Evolutionary conservation across 352 stramenopile genomes (phyloP).

Genomic region (Phytophthora citrophthora): DNA sequence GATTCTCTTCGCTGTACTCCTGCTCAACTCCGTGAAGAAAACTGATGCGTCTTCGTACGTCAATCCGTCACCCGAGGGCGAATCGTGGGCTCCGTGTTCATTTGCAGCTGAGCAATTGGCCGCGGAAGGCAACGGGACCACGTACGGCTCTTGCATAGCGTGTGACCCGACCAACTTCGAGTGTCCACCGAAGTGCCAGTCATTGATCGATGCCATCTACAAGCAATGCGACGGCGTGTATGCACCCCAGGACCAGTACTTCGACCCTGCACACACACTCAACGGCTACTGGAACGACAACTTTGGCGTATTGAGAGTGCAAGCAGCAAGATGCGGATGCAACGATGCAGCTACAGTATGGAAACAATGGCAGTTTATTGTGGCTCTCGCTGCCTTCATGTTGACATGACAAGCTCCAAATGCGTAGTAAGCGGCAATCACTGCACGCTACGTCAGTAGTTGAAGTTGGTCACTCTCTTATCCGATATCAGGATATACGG

Average conservation of each 20-base stretch:
- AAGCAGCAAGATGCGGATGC: conserved; percentile 67
- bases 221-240: conserved; percentile 68
- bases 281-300: conserved; percentile 74
- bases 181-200: conserved; percentile 73
- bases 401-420: conserved; percentile 15
- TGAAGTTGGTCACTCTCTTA: conserved; percentile 14
- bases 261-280: conserved; percentile 63
- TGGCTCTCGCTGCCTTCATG: neutral
- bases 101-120: conserved; percentile 58
- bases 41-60: conserved; percentile 38
- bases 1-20: conserved; percentile 22
- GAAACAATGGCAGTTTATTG: neutral
- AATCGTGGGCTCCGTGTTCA: conserved; percentile 66
- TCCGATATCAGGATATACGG: neutral
- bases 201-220: conserved; percentile 76
- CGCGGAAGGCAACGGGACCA: conserved; percentile 62
- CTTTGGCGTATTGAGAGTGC: conserved; percentile 53
- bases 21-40: conserved; percentile 22
- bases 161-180: conserved; percentile 58
- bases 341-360: conserved; percentile 13
- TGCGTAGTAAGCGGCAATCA: no score
- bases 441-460: neutral
- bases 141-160: conserved; percentile 68
- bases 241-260: conserved; percentile 62
- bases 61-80: conserved; percentile 62